A percentile compares a stretch with the other conserved stretches of the same genome.
phyloP scores from a whole-genome alignment of 352 stramenopile species.

The Lagenidium giganteum region DNA sequence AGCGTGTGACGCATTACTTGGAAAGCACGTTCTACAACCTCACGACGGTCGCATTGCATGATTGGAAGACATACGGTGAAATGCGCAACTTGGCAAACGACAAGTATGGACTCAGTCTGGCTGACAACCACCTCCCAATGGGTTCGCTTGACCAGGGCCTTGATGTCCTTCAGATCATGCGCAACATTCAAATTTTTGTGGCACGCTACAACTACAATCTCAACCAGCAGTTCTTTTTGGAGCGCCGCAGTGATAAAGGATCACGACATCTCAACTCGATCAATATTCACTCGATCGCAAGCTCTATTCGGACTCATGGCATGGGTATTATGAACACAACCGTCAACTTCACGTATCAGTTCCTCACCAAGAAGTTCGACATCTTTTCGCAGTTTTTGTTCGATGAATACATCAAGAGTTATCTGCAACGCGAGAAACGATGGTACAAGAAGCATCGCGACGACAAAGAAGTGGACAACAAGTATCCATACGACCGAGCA shows the following conservation, averaged over 20 bases:
- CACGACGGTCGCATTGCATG: slow-evolving; percentile 91
- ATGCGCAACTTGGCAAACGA: slow-evolving; percentile 92
- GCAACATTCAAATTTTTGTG: slow-evolving; percentile 93
- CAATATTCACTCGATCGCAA: slow-evolving; percentile 89
- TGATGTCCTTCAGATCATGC: slow-evolving; percentile 95
- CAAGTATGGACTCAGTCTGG: slow-evolving; percentile 89
- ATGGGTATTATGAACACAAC: slow-evolving; percentile 95
- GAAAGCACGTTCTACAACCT: slow-evolving; percentile 95
- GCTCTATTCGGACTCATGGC: slow-evolving; percentile 92
- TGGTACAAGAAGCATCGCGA: slow-evolving; percentile 93
- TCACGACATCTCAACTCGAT: slow-evolving; percentile 92
- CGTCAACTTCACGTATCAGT: slow-evolving; percentile 95
- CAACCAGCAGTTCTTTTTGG: slow-evolving; percentile 94
- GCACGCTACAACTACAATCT: slow-evolving; percentile 93
- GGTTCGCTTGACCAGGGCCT: slow-evolving; percentile 88
- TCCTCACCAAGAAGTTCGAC: slow-evolving; percentile 89
- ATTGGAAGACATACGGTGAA: slow-evolving; percentile 93
- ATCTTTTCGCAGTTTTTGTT: slow-evolving; percentile 92
- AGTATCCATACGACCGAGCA: slow-evolving; percentile 90
- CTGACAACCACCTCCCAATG: slow-evolving; percentile 92
- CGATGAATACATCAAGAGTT: slow-evolving; percentile 93
- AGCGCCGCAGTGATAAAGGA: slow-evolving; percentile 87
- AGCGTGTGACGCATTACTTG: slow-evolving; percentile 90
- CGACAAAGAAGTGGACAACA: slow-evolving; percentile 86
- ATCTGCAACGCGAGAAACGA: slow-evolving; percentile 89